A percentile compares a stretch with the other conserved stretches of the same genome.
Conservation (phyloP, 2,329 filamentous ascomycete genomes). For the Aspergillus viridinutans region DNA sequence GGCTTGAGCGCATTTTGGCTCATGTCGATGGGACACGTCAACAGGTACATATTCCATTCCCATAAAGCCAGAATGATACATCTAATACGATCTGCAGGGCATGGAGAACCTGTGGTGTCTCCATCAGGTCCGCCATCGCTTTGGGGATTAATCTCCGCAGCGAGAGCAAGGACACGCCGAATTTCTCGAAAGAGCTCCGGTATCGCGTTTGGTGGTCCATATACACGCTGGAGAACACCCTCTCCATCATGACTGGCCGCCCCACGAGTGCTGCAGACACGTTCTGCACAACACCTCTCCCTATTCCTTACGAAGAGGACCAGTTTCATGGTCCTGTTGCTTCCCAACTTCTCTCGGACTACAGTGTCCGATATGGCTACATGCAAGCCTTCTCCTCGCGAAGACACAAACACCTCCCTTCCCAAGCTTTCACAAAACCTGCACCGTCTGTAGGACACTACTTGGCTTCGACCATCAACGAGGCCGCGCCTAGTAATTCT, state of each 20-base stretch:
- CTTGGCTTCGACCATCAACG: background rate
- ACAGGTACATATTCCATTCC: background rate
- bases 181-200: background rate
- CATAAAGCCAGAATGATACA: background rate
- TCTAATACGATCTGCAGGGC: background rate
- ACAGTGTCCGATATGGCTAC: background rate
- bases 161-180: background rate
- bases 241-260: constrained; percentile 3
- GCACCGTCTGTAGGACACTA: background rate
- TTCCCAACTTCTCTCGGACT: background rate
- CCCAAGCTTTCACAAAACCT: background rate
- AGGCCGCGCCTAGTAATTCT: background rate
- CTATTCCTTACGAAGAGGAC: constrained; percentile 20
- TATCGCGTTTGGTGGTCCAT: background rate
- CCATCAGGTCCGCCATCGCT: background rate
- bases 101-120: background rate
- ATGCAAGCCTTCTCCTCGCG: background rate
- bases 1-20: background rate
- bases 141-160: background rate
- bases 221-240: background rate
- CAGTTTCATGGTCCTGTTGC: background rate
- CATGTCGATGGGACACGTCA: background rate
- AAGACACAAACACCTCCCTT: background rate
- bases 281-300: constrained; percentile 18
- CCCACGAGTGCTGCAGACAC: background rate